phyloP scores from a whole-genome alignment of 176 grass and related monocot species.

The Cymbopogon citratus region DNA sequence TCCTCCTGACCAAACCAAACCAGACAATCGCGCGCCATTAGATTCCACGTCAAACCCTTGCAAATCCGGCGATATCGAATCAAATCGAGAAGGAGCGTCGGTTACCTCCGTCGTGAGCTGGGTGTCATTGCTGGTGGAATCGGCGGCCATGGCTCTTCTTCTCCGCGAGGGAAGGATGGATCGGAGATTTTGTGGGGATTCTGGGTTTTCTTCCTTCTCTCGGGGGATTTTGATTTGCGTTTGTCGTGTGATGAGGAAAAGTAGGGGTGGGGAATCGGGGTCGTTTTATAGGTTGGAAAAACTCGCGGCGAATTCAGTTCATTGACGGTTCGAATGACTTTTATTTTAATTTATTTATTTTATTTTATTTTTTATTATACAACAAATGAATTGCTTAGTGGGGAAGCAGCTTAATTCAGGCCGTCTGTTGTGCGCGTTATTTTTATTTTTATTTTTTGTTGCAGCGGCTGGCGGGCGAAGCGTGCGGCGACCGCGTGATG shows the following conservation, averaged over 20 bases:
- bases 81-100: no score
- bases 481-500: not conserved
- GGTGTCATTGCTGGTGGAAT: not conserved
- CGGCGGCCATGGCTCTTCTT: constrained; percentile 20
- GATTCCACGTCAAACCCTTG: no score
- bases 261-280: not conserved
- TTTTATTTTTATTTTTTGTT: no score
- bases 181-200: not conserved
- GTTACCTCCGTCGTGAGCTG: constrained; percentile 18
- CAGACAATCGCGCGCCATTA: not conserved
- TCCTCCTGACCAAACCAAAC: not conserved
- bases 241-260: not conserved
- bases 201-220: not conserved
- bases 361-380: no score
- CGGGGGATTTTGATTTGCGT: not conserved
- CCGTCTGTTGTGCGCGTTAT: no score
- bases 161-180: not conserved
- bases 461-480: not conserved
- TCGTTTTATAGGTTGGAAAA: not conserved
- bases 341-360: no score
- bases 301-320: not conserved
- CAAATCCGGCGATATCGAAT: not conserved
- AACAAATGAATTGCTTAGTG: constrained; percentile 7
- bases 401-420: constrained; percentile 19
- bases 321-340: not conserved